Evolutionary conservation across 139 green algal species (phyloP).

Genomic region (Chlamydomonas eustigma): DNA sequence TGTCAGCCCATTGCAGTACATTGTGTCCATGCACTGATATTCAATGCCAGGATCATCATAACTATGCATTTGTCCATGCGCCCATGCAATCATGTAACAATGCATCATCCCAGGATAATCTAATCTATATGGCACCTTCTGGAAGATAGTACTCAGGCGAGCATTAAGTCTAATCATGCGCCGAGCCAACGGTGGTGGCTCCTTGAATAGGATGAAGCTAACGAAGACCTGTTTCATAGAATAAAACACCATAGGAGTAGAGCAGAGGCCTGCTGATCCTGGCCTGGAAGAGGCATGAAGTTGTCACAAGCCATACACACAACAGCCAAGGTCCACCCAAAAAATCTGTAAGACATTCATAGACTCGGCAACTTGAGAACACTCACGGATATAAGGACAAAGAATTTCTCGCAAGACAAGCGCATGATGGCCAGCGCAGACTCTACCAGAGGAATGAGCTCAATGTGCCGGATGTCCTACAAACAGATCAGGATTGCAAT

Average conservation of each 20-base stretch:
- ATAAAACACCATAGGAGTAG: too few relatives aligned
- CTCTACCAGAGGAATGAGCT: conserved; percentile 69
- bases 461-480: conserved; percentile 49
- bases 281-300: too few relatives aligned
- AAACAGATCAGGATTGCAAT: not conserved
- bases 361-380: not conserved
- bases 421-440: conserved; percentile 75
- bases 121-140: too few relatives aligned
- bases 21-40: too few relatives aligned
- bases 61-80: too few relatives aligned
- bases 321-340: not conserved
- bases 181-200: conserved; percentile 21
- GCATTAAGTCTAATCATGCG: conserved; percentile 46
- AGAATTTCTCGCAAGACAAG: conserved; percentile 78
- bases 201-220: conserved; percentile 47
- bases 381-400: conserved; percentile 60
- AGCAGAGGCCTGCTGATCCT: too few relatives aligned
- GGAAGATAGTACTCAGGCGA: conserved; percentile 48
- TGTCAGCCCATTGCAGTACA: too few relatives aligned
- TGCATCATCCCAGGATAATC: too few relatives aligned
- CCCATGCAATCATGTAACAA: too few relatives aligned
- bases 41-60: too few relatives aligned
- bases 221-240: conserved; percentile 8
- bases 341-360: not conserved
- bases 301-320: not conserved